These are phyloP conservation scores for Castanea mollissima DNA, from an alignment of 306 rosid species.

Conservation along the genomic window DNA sequence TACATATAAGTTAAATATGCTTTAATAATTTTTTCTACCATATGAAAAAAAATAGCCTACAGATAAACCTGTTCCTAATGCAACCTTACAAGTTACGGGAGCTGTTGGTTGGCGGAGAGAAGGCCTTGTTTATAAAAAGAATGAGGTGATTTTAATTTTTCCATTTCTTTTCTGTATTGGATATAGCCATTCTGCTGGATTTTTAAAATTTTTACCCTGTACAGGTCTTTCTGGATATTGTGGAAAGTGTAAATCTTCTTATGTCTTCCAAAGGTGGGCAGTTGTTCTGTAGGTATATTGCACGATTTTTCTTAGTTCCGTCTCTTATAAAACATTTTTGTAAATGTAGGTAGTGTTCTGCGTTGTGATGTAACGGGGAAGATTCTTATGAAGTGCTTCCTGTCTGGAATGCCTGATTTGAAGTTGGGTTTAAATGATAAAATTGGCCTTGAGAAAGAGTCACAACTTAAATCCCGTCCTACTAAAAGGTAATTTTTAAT, in stretches of 20 bases:
- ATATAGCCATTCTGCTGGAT: background rate
- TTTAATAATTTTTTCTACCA: background rate
- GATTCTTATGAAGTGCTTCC: slow-evolving; percentile 94
- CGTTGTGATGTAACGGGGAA: slow-evolving; percentile 94
- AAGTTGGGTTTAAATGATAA: slow-evolving; percentile 95
- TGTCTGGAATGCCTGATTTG: slow-evolving; percentile 96
- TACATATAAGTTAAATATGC: background rate
- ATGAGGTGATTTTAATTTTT: slow-evolving; percentile 49
- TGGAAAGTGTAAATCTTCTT: slow-evolving; percentile 91
- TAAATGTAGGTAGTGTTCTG: slow-evolving; percentile 68
- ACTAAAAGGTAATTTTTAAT: slow-evolving; percentile 62
- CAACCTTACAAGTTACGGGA: slow-evolving; percentile 94
- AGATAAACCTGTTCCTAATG: slow-evolving; percentile 85
- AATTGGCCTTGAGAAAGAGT: slow-evolving; percentile 98
- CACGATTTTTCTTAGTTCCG: slow-evolving; percentile 13
- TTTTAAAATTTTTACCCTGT: slow-evolving; percentile 6
- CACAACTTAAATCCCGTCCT: slow-evolving; percentile 82
- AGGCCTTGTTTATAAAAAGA: slow-evolving; percentile 88
- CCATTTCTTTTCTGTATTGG: slow-evolving; percentile 4
- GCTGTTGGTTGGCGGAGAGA: slow-evolving; percentile 98
- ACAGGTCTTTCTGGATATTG: slow-evolving; percentile 94
- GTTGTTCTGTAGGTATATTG: slow-evolving; percentile 6
- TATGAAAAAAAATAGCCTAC: slow-evolving; percentile 38
- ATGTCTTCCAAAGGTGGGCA: slow-evolving; percentile 90
- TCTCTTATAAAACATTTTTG: slow-evolving; percentile 27